A percentile compares a stretch with the other conserved stretches of the same genome.
phyloP scores from a whole-genome alignment of 176 grass and related monocot species.

The Metroxylon sagu region DNA sequence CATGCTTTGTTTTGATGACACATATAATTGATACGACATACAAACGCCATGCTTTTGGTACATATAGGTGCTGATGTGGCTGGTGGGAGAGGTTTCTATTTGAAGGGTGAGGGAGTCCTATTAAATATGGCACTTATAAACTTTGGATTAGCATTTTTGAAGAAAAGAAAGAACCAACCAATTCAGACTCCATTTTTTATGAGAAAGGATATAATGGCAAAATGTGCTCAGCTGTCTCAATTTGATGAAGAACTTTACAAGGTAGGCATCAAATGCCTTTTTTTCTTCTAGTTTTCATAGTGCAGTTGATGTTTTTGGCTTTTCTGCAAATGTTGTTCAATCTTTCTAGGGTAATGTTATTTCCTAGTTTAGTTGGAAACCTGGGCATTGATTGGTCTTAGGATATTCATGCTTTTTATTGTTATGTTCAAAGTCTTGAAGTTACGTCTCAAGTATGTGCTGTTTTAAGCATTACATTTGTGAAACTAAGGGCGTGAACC shows the following conservation, averaged over 20 bases:
- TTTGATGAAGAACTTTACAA: constrained; percentile 97
- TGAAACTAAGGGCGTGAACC: too few relatives aligned
- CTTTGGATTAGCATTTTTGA: constrained; percentile 72
- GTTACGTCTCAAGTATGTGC: too few relatives aligned
- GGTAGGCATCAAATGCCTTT: constrained; percentile 23
- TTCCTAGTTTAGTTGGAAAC: too few relatives aligned
- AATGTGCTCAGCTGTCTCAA: constrained; percentile 85
- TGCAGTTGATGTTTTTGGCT: too few relatives aligned
- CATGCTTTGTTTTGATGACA: too few relatives aligned
- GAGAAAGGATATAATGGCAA: constrained; percentile 93
- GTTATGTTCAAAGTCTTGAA: too few relatives aligned
- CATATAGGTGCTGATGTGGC: constrained; percentile 74
- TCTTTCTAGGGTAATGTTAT: too few relatives aligned
- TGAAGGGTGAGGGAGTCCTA: constrained; percentile 75
- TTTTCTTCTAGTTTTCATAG: not conserved
- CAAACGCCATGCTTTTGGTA: constrained; percentile 3
- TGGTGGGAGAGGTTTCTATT: constrained; percentile 81
- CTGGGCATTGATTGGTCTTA: too few relatives aligned
- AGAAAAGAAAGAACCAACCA: constrained; percentile 34
- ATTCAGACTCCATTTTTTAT: constrained; percentile 97
- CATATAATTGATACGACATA: too few relatives aligned
- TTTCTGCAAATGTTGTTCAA: too few relatives aligned
- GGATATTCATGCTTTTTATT: too few relatives aligned
- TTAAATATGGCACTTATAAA: constrained; percentile 85
- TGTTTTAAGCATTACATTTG: too few relatives aligned